These are phyloP conservation scores for Pseudogymnoascus sp. DNA, from an alignment of 2,329 filamentous ascomycete species.

Conservation along the genomic window DNA sequence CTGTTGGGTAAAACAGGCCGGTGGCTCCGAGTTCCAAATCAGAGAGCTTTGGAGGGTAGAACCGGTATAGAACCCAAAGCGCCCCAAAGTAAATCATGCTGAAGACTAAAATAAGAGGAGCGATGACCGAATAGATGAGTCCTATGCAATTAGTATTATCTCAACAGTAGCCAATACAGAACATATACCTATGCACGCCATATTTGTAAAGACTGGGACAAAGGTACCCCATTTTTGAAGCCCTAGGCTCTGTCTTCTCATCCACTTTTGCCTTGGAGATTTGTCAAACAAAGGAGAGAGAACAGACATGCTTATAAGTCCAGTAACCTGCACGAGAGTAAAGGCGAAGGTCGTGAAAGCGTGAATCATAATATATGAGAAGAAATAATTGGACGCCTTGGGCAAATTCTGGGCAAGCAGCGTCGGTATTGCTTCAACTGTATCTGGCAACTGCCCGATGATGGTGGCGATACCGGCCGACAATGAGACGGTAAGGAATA, in stretches of 20 bases:
- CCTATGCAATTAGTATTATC: slow-evolving; percentile 11
- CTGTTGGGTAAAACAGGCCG: neutral
- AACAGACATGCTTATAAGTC: slow-evolving; percentile 13
- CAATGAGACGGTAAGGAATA: slow-evolving; percentile 56
- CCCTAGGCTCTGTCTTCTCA: neutral
- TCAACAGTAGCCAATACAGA: too few species aligned
- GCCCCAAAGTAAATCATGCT: slow-evolving; percentile 15
- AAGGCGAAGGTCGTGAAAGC: slow-evolving; percentile 12
- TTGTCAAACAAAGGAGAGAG: slow-evolving; percentile 14
- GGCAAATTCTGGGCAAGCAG: slow-evolving; percentile 13
- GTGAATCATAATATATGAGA: slow-evolving; percentile 20
- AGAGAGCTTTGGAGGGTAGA: neutral
- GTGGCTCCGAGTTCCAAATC: neutral
- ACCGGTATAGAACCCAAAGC: slow-evolving; percentile 17
- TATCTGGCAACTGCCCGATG: slow-evolving; percentile 13
- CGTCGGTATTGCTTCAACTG: neutral
- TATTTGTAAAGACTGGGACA: slow-evolving; percentile 14
- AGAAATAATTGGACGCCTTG: slow-evolving; percentile 21
- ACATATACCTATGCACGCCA: slow-evolving; percentile 20
- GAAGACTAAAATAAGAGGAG: slow-evolving; percentile 17
- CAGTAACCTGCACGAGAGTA: slow-evolving; percentile 13
- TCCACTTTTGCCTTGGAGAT: slow-evolving; percentile 12
- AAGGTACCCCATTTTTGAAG: slow-evolving; percentile 13
- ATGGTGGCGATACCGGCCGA: slow-evolving; percentile 17
- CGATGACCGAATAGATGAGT: slow-evolving; percentile 19